Conservation (phyloP, 352 stramenopile genomes). For the Phytophthora syringae region DNA sequence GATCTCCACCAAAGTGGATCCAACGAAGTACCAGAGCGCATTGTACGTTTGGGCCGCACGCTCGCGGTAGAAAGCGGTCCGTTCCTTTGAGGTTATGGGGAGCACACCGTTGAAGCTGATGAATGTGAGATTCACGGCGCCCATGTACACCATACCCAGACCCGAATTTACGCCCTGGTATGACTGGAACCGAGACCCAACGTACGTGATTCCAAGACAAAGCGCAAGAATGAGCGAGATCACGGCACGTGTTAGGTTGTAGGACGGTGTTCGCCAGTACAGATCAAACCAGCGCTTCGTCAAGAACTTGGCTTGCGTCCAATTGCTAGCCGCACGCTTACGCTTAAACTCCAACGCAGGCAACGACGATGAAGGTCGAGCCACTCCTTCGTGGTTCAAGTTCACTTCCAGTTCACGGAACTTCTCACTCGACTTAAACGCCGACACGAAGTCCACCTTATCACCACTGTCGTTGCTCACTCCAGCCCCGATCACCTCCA, state of each 20-base stretch:
- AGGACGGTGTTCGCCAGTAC: slow-evolving; percentile 84
- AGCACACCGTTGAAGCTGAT: slow-evolving; percentile 68
- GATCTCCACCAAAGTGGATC: slow-evolving; percentile 78
- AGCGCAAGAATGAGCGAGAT: slow-evolving; percentile 19
- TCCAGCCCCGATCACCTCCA: slow-evolving; percentile 62
- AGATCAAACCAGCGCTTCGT: slow-evolving; percentile 58
- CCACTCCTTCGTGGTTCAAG: slow-evolving; percentile 31
- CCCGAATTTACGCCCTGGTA: slow-evolving; percentile 43
- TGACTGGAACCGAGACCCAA: slow-evolving; percentile 28
- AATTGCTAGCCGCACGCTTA: slow-evolving; percentile 32
- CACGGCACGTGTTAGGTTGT: slow-evolving; percentile 70
- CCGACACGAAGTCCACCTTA: slow-evolving; percentile 11
- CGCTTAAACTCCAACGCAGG: slow-evolving; percentile 24
- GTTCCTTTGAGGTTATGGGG: slow-evolving; percentile 71
- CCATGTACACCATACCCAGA: slow-evolving; percentile 81
- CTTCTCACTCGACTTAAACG: slow-evolving; percentile 15
- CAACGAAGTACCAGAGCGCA: slow-evolving; percentile 65
- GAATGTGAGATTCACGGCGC: slow-evolving; percentile 70
- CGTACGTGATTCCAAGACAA: slow-evolving; percentile 20
- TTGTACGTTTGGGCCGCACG: slow-evolving; percentile 85
- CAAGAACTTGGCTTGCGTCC: slow-evolving; percentile 38
- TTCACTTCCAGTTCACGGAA: background rate
- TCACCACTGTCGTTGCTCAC: slow-evolving; percentile 35
- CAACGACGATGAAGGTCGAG: slow-evolving; percentile 3
- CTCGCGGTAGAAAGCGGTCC: slow-evolving; percentile 74